Percentiles rank a stretch among this genome's conserved stretches.
These are phyloP conservation scores for Endogone sp. DNA, from an alignment of 192 early-diverging fungal species.

Conservation along the genomic window DNA sequence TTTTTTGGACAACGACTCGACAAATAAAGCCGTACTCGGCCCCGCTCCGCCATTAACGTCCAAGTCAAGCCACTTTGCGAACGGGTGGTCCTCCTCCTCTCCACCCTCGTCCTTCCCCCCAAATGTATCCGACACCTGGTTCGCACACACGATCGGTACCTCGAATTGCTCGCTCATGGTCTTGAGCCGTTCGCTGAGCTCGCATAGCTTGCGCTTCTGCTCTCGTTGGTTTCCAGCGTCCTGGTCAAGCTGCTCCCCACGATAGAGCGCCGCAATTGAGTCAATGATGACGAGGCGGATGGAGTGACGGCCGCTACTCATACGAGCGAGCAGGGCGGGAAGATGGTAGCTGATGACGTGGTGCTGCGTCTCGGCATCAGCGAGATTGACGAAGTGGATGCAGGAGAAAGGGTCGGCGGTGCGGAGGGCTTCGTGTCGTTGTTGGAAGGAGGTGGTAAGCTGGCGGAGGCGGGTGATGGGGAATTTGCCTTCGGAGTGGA, in stretches of 20 bases:
- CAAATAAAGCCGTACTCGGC: conserved; percentile 12
- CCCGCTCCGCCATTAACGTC: conserved; percentile 15
- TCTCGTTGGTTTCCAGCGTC: conserved; percentile 17
- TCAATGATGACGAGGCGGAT: conserved; percentile 82
- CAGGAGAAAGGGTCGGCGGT: conserved; percentile 26
- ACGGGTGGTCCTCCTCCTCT: conserved; percentile 2
- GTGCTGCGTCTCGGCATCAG: conserved; percentile 65
- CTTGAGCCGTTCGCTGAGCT: conserved; percentile 60
- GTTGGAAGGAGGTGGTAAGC: conserved; percentile 30
- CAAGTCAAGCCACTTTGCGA: conserved; percentile 20
- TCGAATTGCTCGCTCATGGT: conserved; percentile 55
- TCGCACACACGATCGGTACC: conserved; percentile 71
- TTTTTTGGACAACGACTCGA: conserved; percentile 42
- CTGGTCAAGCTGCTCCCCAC: conserved; percentile 38
- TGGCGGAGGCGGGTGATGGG: conserved; percentile 54
- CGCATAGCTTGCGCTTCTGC: conserved; percentile 48
- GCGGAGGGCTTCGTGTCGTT: conserved; percentile 19
- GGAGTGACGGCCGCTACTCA: conserved; percentile 6
- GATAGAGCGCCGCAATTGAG: conserved; percentile 77
- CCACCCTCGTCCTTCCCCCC: conserved; percentile 11
- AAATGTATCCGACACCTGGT: conserved; percentile 71
- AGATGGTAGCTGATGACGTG: conserved; percentile 75
- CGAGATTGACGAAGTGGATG: conserved; percentile 66
- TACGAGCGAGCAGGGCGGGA: conserved; percentile 47
- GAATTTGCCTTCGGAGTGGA: conserved; percentile 71